phyloP scores from a whole-genome alignment of 441 rosid species.

The Populus hybrid region DNA sequence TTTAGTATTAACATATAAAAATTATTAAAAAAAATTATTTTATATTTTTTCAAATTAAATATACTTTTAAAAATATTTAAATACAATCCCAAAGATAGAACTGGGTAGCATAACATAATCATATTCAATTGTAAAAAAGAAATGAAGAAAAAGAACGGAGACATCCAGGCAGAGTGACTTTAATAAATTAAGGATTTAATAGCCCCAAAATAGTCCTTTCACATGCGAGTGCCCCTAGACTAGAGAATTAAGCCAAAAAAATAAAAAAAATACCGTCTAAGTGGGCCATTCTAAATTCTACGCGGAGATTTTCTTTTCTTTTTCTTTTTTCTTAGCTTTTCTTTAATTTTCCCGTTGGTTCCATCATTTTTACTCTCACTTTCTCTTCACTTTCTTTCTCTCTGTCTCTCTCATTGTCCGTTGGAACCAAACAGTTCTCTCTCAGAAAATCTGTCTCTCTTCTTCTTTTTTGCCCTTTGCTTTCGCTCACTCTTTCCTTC shows the following conservation, averaged over 20 bases:
- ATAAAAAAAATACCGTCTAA: neutral
- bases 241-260: neutral
- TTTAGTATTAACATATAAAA: too few species aligned
- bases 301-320: slow-evolving; percentile 8
- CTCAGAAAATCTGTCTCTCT: slow-evolving; percentile 1
- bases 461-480: neutral
- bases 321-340: neutral
- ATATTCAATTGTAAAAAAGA: neutral
- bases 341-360: slow-evolving; percentile 24
- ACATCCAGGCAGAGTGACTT: neutral
- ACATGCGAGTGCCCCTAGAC: slow-evolving; percentile 25
- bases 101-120: too few species aligned
- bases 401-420: slow-evolving; percentile 47
- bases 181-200: neutral
- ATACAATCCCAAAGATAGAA: too few species aligned
- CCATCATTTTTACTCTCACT: slow-evolving; percentile 6
- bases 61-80: too few species aligned
- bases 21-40: too few species aligned
- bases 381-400: neutral
- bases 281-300: slow-evolving; percentile 25
- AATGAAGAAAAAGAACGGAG: neutral
- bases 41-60: too few species aligned
- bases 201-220: slow-evolving; percentile 25
- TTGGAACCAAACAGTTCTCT: slow-evolving; percentile 43
- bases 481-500: neutral